phyloP scores from a whole-genome alignment of 2,329 filamentous ascomycete species.

The Aspergillus hiratsukae region DNA sequence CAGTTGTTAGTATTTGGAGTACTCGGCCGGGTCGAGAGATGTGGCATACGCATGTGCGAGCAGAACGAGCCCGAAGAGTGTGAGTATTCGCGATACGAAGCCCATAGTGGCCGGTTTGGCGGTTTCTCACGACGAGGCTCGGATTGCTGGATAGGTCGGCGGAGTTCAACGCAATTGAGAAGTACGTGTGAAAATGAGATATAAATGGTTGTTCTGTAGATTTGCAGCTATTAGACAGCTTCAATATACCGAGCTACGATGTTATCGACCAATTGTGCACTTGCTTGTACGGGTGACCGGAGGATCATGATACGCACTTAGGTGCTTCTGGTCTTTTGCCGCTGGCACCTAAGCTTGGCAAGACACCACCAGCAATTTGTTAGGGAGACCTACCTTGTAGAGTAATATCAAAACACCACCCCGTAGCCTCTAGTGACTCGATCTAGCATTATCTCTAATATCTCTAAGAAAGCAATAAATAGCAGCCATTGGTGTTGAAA shows the following conservation, averaged over 20 bases:
- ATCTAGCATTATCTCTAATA: not conserved
- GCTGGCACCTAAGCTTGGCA: not conserved
- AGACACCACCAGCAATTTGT: not conserved
- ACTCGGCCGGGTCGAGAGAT: not conserved
- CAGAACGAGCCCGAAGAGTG: slow-evolving; percentile 69
- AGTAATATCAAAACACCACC: not conserved
- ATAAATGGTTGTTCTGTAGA: no score
- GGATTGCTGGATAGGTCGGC: not conserved
- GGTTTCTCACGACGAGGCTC: not conserved
- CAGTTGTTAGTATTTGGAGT: not conserved
- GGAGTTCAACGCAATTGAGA: not conserved
- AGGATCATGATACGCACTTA: not conserved
- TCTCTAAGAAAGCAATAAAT: not conserved
- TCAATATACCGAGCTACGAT: not conserved
- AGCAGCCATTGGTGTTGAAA: not conserved
- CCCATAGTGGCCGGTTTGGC: slow-evolving; percentile 51
- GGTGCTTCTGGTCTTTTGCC: not conserved
- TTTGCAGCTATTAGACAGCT: not conserved
- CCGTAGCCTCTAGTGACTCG: not conserved
- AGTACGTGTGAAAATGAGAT: not conserved
- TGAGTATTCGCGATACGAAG: slow-evolving; percentile 66
- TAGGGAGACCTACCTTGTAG: not conserved
- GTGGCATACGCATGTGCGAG: slow-evolving; percentile 77
- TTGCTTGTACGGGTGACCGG: slow-evolving; percentile 7
- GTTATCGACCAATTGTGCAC: not conserved